Percentiles rank a stretch among this genome's conserved stretches.
These are phyloP conservation scores for Isabelozyma heimii DNA, from an alignment of 805 yeast genomes.

Conservation along the genomic window DNA sequence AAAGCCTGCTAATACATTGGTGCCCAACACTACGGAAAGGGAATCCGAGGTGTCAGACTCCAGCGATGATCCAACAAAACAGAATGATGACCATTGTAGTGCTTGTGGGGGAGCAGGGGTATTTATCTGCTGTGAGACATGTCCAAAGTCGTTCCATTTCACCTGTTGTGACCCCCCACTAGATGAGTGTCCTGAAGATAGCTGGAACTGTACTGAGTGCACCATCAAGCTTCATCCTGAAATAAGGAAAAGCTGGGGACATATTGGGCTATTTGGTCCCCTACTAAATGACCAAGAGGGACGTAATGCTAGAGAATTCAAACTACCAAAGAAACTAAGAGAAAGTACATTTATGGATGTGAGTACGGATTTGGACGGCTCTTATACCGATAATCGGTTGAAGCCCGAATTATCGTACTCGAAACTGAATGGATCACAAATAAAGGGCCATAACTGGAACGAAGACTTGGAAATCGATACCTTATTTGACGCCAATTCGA, in stretches of 20 bases:
- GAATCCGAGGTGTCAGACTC: constrained; percentile 1
- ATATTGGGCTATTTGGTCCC: constrained; percentile 51
- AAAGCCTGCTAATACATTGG: constrained; percentile 24
- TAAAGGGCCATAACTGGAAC: constrained; percentile 36
- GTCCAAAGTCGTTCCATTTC: constrained; percentile 91
- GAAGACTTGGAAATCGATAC: constrained; percentile 60
- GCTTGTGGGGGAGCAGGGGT: constrained; percentile 88
- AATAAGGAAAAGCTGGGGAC: constrained; percentile 17
- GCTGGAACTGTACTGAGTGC: constrained; percentile 88
- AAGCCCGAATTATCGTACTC: constrained; percentile 49
- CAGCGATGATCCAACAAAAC: constrained; percentile 11
- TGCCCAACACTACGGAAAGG: constrained; percentile 13
- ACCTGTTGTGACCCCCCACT: constrained; percentile 89
- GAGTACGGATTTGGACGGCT: constrained; percentile 62
- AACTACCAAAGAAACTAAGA: constrained; percentile 64
- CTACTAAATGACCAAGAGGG: constrained; percentile 68
- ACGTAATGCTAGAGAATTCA: constrained; percentile 38
- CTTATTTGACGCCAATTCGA: constrained; percentile 66
- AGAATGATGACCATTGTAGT: constrained; percentile 87
- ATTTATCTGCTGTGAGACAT: constrained; percentile 89
- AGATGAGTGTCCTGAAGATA: constrained; percentile 82
- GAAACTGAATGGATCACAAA: constrained; percentile 30
- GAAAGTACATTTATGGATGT: constrained; percentile 71
- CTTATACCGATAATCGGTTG: constrained; percentile 52
- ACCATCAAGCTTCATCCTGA: constrained; percentile 36